Base-by-base conservation (phyloP, 1,284 basidiomycete genomes). In the Vanrija pseudolonga region DNA sequence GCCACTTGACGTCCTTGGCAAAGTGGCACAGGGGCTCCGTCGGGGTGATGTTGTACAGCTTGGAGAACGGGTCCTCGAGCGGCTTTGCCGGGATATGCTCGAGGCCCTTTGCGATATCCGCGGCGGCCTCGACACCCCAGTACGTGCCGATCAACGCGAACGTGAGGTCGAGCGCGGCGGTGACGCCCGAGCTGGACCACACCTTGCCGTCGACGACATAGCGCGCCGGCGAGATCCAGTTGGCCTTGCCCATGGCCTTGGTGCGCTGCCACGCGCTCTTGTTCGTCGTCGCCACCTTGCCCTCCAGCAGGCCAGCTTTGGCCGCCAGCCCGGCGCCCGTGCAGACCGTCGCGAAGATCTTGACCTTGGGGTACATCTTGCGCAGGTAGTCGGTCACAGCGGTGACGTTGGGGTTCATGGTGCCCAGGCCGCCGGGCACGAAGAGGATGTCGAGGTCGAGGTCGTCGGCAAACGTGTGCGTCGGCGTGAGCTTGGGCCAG, bases 201-300 rank as follows among this genome's bases (percentile, higher is more conserved):
- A 23, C n/a, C 23, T 48, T 48, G 22, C 47, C 47, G 23, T 48
- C 47, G 15, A 18, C 17, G 23, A 48, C 47, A 15, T 28, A 48
- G 8, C 47, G 37, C 1, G 47, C 47, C 5, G 37, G 47, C 6
- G 47, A 19, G 18, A 41, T 38, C 47, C 47, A 48, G 18, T 48
- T 17, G n/a, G 24, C 47, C 22, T 24, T 24, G 6, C 39, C 38
- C 7, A 28, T 15, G 4, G 23, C 38, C 18, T 20, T n/a, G 5
- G 22, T 32, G 18, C 19, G 17, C 19, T 20, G 4, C 45, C 45
- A 63, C 3, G 59, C 57, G 3, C 42, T 32, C 45, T 65, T 65
- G 56, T 65, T 65, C 14, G 61, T 63, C 11, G 63, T 65, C 3
- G 63, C 63, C 43, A 39, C 59, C 36, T 57, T 47, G 14, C 63